These are phyloP conservation scores for Seiridium unicorne DNA, from an alignment of 2,329 filamentous ascomycete species.

Conservation along the genomic window DNA sequence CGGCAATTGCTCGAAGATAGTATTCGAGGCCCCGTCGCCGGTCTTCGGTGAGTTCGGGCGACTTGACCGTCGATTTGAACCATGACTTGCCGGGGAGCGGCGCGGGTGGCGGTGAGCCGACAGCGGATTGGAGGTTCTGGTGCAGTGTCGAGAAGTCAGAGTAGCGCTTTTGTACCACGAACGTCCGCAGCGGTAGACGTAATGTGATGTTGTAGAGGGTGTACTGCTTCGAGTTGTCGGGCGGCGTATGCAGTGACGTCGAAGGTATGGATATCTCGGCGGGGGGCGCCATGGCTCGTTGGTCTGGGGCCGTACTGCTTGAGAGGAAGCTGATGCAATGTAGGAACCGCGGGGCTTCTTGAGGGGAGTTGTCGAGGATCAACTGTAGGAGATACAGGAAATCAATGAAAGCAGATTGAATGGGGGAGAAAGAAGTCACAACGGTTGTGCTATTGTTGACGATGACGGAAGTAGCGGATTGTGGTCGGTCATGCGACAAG, in stretches of 20 bases:
- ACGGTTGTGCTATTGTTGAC: not conserved
- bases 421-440: not conserved
- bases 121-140: slow-evolving; percentile 55
- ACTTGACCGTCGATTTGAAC: slow-evolving; percentile 71
- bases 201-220: slow-evolving; percentile 79
- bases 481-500: not conserved
- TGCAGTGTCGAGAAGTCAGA: slow-evolving; percentile 74
- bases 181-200: slow-evolving; percentile 72
- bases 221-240: slow-evolving; percentile 61
- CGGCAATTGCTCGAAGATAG: slow-evolving; percentile 72
- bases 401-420: too few relatives aligned
- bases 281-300: slow-evolving; percentile 55
- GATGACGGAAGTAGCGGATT: not conserved
- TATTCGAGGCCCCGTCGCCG: slow-evolving; percentile 67
- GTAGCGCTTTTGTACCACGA: slow-evolving; percentile 78
- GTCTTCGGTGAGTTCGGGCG: slow-evolving; percentile 66
- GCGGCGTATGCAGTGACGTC: slow-evolving; percentile 52
- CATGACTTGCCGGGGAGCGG: slow-evolving; percentile 73
- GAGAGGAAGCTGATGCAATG: not conserved
- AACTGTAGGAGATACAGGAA: not conserved
- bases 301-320: not conserved
- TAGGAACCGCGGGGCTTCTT: not conserved
- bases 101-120: slow-evolving; percentile 63
- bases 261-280: slow-evolving; percentile 67
- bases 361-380: not conserved